Evolutionary conservation across 1,284 basidiomycete genomes (phyloP), one percentile per base, ranked within the genome.

Genomic region (Blastosporella zonata): DNA sequence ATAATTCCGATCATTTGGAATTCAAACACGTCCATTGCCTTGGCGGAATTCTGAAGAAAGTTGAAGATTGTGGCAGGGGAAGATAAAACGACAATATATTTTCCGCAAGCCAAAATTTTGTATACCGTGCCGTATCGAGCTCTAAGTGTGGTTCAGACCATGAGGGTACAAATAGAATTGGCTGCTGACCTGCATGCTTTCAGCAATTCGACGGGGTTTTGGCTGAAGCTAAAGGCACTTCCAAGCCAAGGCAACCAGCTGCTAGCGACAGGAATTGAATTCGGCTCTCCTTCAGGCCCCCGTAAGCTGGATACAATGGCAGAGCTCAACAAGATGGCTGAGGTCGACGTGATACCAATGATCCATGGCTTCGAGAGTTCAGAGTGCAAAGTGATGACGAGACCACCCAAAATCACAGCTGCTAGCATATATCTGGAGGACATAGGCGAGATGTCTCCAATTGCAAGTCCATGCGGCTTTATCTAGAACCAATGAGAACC

Each of bases 1-100:
- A 46, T 46, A 17, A 40, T 40, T 31, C 45, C 45, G 15, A 47
- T 47, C 45, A 47, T 40, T 15, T 47, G 45, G 17, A 47, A 47
- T 34, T 47, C 37, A 20, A 47, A 28, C 4, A 47, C 45, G 25
- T 47, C 45, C 45, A 47, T 22, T 10, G 45, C 28, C 41, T 47
- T 47, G 20, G 45, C 45, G 18, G 37, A 31, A 13, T 47, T 46
- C 29, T 46, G 45, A 18, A 46, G 29, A 12, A 46, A 40, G 45
- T 40, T 40, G 28, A 34, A 46, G 18, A 46, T 46, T 4, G 45
- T 25, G 25, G 21, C 29, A 4, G 45, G 45, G 17, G 45, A 34
- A 12, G 45, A 47, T 12, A 47, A 22, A 5, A 47, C 38, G 10
- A 47, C 38, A 13, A 47, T 20, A 17, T 44, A 22, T 33, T 27